These are phyloP conservation scores for Yamadazyma blattariae DNA, from an alignment of 1,139 yeast genomes.

Conservation along the genomic window DNA sequence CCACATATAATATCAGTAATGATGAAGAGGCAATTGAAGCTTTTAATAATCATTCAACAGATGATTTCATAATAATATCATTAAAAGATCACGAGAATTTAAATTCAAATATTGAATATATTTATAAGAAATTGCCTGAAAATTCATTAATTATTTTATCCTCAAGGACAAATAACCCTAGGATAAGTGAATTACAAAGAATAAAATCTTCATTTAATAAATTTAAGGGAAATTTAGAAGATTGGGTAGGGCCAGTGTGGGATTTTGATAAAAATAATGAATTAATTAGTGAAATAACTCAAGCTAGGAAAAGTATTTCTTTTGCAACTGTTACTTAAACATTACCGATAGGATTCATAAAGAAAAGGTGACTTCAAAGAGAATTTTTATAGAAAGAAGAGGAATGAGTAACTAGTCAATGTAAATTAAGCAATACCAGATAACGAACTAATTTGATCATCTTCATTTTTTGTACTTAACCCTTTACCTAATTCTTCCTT, in stretches of 20 bases:
- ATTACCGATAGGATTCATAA: no score
- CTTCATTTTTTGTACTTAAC: conserved; percentile 19
- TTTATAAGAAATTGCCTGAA: conserved; percentile 35
- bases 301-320: conserved; percentile 56
- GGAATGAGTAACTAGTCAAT: not conserved
- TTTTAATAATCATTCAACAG: no score
- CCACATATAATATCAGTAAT: conserved; percentile 38
- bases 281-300: conserved; percentile 37
- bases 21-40: conserved; percentile 60
- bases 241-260: conserved; percentile 49
- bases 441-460: conserved; percentile 18
- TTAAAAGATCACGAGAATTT: conserved; percentile 24
- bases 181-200: not conserved
- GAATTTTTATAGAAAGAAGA: no score
- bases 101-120: conserved; percentile 40
- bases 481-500: conserved; percentile 19
- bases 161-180: no score
- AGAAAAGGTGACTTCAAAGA: no score
- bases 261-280: conserved; percentile 43
- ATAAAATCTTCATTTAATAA: no score
- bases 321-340: no score
- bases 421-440: conserved; percentile 13
- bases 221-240: conserved; percentile 24
- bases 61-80: conserved; percentile 44
- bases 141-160: no score